Percentiles rank a stretch among this genome's conserved stretches.
These are phyloP conservation scores for Balakata baccata DNA, from an alignment of 345 rosid species.

Conservation along the genomic window DNA sequence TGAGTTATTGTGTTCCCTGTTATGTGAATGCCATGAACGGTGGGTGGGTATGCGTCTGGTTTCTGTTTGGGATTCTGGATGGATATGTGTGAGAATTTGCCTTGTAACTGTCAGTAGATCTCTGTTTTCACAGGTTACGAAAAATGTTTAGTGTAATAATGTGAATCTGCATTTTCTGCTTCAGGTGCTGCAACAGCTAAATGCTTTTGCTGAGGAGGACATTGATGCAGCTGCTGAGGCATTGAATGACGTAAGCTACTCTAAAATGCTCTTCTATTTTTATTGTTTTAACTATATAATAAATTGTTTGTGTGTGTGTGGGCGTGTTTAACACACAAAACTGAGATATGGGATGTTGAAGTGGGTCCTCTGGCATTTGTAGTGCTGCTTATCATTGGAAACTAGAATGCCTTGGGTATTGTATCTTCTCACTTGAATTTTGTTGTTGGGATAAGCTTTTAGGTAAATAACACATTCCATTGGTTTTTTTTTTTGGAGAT, in stretches of 20 bases:
- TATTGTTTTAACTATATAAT: neutral
- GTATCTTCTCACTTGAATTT: too few relatives aligned
- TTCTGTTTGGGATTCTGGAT: neutral
- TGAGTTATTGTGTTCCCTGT: too few relatives aligned
- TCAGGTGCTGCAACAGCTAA: slow-evolving; percentile 67
- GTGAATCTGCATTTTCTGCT: slow-evolving; percentile 5
- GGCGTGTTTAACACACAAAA: neutral
- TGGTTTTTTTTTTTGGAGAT: neutral
- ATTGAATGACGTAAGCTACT: slow-evolving; percentile 64
- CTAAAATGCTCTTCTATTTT: neutral
- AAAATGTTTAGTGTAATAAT: neutral
- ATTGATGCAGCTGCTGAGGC: slow-evolving; percentile 70
- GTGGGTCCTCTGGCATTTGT: neutral
- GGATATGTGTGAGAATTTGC: neutral
- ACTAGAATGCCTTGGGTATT: too few relatives aligned
- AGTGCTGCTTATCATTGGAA: too few relatives aligned
- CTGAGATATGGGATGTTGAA: neutral
- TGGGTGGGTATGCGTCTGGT: too few relatives aligned
- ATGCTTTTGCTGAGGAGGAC: slow-evolving; percentile 72
- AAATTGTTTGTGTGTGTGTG: too few relatives aligned
- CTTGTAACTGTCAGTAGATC: slow-evolving; percentile 10
- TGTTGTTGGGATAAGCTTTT: too few relatives aligned
- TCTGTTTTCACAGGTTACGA: neutral
- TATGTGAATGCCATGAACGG: too few relatives aligned
- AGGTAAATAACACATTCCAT: too few relatives aligned